Conservation (phyloP, 306 rosid species). For the Erythrophleum fordii region DNA sequence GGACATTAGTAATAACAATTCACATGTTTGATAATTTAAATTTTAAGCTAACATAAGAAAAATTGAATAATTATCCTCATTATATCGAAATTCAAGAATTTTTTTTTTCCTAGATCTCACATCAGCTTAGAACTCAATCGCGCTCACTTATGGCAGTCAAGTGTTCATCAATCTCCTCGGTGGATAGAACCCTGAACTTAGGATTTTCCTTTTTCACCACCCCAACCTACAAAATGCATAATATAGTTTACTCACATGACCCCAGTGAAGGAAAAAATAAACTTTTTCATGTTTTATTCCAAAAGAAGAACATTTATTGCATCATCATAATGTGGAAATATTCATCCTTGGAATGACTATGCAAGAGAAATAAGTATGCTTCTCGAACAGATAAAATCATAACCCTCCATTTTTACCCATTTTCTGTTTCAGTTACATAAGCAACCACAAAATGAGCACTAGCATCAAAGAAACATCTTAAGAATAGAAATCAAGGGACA, state of each 20-base stretch:
- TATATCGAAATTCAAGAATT: not conserved
- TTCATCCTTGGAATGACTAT: not conserved
- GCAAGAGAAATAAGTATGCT: not conserved
- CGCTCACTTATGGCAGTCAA: constrained; percentile 82
- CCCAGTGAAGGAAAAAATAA: not conserved
- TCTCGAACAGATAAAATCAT: not conserved
- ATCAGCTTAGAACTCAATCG: constrained; percentile 44
- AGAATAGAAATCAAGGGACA: not conserved
- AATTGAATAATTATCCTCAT: constrained; percentile 5
- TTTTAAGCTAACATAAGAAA: not conserved
- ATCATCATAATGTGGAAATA: not conserved
- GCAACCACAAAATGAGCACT: not conserved
- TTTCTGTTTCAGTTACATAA: not conserved
- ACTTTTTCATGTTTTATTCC: not conserved
- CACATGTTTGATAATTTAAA: not conserved
- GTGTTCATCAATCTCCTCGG: constrained; percentile 76
- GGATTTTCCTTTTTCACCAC: constrained; percentile 65
- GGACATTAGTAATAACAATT: not conserved
- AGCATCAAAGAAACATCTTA: not conserved
- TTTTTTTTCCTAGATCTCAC: not conserved
- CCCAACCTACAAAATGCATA: constrained; percentile 55
- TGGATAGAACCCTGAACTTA: constrained; percentile 60
- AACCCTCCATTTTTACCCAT: not conserved
- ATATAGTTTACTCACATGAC: not conserved
- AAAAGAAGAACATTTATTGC: not conserved